A percentile compares a stretch with the other conserved stretches of the same genome.
These are phyloP conservation scores for Alternaria dauci DNA, from an alignment of 2,329 filamentous ascomycete species.

Conservation along the genomic window DNA sequence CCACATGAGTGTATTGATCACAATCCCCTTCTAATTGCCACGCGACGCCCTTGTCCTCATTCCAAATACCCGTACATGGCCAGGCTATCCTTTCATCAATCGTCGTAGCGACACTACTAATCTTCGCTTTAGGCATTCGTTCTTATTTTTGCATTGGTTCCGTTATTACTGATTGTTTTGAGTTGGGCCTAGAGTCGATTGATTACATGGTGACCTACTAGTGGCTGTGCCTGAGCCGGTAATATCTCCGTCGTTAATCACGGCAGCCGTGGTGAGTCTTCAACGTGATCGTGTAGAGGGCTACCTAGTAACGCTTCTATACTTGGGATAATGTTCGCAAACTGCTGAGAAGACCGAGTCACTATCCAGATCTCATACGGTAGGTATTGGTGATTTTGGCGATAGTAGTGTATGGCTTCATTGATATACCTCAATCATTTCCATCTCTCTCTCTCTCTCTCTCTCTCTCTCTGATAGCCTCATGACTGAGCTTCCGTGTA, in stretches of 20 bases:
- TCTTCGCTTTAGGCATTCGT: not conserved
- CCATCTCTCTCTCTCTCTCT: not conserved
- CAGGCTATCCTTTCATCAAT: not conserved
- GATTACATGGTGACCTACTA: not conserved
- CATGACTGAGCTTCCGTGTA: not conserved
- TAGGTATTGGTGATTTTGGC: not conserved
- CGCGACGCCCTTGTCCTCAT: not conserved
- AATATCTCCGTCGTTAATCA: not conserved
- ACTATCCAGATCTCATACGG: not conserved
- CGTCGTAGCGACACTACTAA: not conserved
- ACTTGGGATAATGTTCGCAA: not conserved
- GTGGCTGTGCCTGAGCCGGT: not conserved
- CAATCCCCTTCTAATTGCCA: not conserved
- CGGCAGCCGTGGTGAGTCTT: not conserved
- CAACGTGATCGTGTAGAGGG: not conserved
- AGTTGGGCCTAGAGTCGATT: not conserved
- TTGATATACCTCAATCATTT: not conserved
- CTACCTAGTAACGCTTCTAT: not conserved
- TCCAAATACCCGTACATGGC: not conserved
- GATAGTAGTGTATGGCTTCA: not conserved
- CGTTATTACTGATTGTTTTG: not conserved
- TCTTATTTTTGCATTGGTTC: not conserved
- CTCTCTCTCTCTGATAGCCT: not conserved
- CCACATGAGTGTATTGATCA: slow-evolving; percentile 2
- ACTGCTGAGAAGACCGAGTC: not conserved